Evolutionary conservation across 2,329 filamentous ascomycete species (phyloP).

Genomic region (Curvularia sp.): DNA sequence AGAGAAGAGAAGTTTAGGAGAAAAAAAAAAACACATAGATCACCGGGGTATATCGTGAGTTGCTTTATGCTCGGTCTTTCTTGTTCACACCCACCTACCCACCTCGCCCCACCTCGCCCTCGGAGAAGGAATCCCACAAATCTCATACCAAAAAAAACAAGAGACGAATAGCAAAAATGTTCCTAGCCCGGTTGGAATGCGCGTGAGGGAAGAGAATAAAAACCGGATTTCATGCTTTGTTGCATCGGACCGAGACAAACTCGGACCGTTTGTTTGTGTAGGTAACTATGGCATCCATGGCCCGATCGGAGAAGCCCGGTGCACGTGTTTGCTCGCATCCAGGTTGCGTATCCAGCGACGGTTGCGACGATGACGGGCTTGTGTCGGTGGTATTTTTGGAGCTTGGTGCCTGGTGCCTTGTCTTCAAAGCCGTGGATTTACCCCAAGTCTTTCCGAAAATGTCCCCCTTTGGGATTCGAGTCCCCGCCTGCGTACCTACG

Average conservation of each 20-base stretch:
- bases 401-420: neutral
- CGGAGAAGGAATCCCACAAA: neutral
- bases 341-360: neutral
- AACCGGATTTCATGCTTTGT: slow-evolving; percentile 2
- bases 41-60: neutral
- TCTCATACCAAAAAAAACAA: neutral
- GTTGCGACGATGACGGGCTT: neutral
- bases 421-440: neutral
- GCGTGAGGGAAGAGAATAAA: neutral
- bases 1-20: neutral
- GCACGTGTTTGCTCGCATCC: slow-evolving; percentile 6
- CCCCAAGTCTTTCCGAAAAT: slow-evolving; percentile 1
- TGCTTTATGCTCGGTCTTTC: neutral
- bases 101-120: neutral
- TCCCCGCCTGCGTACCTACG: neutral
- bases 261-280: slow-evolving; percentile 3
- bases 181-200: neutral
- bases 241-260: slow-evolving; percentile 1
- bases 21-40: neutral
- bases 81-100: neutral
- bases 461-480: neutral
- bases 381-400: neutral
- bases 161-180: neutral
- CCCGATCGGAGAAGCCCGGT: slow-evolving; percentile 5
- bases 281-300: neutral